Evolutionary conservation across 441 rosid species (phyloP).

Genomic region (Theobroma grandiflorum): DNA sequence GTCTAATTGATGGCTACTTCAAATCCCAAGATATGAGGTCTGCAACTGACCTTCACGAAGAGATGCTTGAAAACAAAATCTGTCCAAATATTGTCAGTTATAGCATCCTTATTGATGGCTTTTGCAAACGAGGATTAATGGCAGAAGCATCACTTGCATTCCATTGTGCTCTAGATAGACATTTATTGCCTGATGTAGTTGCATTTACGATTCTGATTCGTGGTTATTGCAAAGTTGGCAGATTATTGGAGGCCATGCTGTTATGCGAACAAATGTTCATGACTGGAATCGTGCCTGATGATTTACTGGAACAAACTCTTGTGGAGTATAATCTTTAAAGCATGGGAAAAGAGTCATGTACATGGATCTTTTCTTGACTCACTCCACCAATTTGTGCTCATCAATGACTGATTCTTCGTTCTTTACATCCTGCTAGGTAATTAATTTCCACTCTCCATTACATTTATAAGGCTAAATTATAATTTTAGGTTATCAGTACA

Average conservation of each 20-base stretch:
- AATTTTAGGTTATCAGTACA: background rate
- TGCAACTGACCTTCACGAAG: constrained; percentile 52
- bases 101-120: constrained; percentile 50
- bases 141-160: constrained; percentile 46
- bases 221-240: constrained; percentile 56
- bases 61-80: constrained; percentile 49
- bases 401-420: background rate
- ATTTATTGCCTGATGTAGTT: constrained; percentile 55
- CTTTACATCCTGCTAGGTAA: background rate
- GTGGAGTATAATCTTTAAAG: constrained; percentile 31
- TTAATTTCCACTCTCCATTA: background rate
- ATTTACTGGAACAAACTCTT: constrained; percentile 37
- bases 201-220: constrained; percentile 51
- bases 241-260: constrained; percentile 43
- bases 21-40: constrained; percentile 40
- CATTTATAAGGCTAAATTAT: background rate
- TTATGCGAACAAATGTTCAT: constrained; percentile 44
- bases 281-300: constrained; percentile 47
- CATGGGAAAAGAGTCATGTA: background rate
- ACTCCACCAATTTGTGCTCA: background rate
- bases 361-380: background rate
- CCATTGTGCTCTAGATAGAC: constrained; percentile 37
- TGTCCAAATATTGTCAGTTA: constrained; percentile 49
- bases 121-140: constrained; percentile 49
- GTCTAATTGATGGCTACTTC: constrained; percentile 50